Evolutionary conservation across 2,329 filamentous ascomycete genomes (phyloP).

Genomic region (Xylariaceae sp.): DNA sequence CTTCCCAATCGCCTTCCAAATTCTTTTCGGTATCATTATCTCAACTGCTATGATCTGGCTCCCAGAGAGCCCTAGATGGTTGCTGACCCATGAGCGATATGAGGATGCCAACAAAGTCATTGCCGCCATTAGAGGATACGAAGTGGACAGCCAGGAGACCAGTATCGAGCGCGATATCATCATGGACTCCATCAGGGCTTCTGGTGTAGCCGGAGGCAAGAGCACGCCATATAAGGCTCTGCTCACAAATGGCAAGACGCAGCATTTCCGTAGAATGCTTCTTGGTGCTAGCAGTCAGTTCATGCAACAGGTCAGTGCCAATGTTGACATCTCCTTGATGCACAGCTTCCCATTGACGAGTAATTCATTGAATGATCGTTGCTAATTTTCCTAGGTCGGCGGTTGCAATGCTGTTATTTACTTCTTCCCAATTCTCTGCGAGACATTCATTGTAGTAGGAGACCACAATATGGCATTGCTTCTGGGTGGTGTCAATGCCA

Average conservation of each 20-base stretch:
- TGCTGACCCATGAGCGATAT: slow-evolving; percentile 55
- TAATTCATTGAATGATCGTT: background rate
- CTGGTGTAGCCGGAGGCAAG: slow-evolving; percentile 51
- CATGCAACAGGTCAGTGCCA: slow-evolving; percentile 59
- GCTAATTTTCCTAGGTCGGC: slow-evolving; percentile 45
- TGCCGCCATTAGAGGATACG: slow-evolving; percentile 47
- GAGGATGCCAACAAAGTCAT: slow-evolving; percentile 49
- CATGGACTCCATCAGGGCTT: slow-evolving; percentile 66
- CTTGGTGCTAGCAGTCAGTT: slow-evolving; percentile 65
- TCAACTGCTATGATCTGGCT: slow-evolving; percentile 52
- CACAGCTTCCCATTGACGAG: background rate
- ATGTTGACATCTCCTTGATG: background rate
- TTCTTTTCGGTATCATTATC: slow-evolving; percentile 52
- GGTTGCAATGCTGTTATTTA: slow-evolving; percentile 66
- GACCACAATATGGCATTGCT: slow-evolving; percentile 57
- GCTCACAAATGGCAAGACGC: slow-evolving; percentile 67
- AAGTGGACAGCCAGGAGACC: slow-evolving; percentile 62
- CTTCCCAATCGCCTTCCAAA: slow-evolving; percentile 60
- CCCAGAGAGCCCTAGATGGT: slow-evolving; percentile 55
- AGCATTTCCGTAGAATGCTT: slow-evolving; percentile 70
- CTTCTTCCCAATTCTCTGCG: slow-evolving; percentile 67
- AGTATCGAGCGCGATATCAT: slow-evolving; percentile 66
- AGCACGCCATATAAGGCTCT: slow-evolving; percentile 59
- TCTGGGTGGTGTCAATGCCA: slow-evolving; percentile 61
- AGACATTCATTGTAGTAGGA: slow-evolving; percentile 48